These are phyloP conservation scores for Stachybotrys chartarum DNA, from an alignment of 2,329 filamentous ascomycete genomes.

Conservation along the genomic window DNA sequence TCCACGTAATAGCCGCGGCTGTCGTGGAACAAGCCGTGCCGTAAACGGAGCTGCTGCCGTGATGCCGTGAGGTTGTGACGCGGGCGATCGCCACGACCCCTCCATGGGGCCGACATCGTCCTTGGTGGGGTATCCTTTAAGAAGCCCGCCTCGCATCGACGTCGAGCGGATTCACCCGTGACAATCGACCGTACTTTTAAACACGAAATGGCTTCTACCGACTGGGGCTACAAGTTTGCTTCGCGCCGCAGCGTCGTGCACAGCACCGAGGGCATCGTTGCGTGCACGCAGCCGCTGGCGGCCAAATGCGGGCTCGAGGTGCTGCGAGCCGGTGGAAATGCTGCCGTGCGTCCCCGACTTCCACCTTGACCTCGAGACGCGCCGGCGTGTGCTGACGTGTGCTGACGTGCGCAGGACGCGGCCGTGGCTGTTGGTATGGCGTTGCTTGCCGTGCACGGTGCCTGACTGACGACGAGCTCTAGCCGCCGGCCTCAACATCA, in stretches of 20 bases:
- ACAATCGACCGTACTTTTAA: no score
- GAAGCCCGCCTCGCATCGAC: no score
- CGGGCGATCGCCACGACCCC: no score
- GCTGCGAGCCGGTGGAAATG: slow-evolving; percentile 84
- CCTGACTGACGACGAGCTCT: neutral
- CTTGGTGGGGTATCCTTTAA: no score
- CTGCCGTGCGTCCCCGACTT: slow-evolving; percentile 59
- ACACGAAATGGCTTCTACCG: slow-evolving; percentile 24
- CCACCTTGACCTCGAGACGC: neutral
- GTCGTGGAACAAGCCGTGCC: slow-evolving; percentile 38
- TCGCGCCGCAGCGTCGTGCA: slow-evolving; percentile 89
- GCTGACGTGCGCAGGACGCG: slow-evolving; percentile 60
- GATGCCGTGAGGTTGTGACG: no score
- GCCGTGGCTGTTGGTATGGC: slow-evolving; percentile 77
- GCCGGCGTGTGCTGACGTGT: neutral
- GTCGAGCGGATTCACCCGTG: no score
- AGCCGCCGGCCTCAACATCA: slow-evolving; percentile 90
- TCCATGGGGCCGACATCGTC: no score
- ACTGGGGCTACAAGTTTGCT: slow-evolving; percentile 51
- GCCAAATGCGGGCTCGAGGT: slow-evolving; percentile 81
- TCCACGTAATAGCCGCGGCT: slow-evolving; percentile 13
- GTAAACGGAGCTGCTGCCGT: no score
- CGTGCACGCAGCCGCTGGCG: slow-evolving; percentile 84
- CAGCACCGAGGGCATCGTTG: slow-evolving; percentile 84
- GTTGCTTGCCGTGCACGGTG: neutral